Base-by-base conservation (phyloP, 768 basidiomycete genomes). In the Terana coerulea region DNA sequence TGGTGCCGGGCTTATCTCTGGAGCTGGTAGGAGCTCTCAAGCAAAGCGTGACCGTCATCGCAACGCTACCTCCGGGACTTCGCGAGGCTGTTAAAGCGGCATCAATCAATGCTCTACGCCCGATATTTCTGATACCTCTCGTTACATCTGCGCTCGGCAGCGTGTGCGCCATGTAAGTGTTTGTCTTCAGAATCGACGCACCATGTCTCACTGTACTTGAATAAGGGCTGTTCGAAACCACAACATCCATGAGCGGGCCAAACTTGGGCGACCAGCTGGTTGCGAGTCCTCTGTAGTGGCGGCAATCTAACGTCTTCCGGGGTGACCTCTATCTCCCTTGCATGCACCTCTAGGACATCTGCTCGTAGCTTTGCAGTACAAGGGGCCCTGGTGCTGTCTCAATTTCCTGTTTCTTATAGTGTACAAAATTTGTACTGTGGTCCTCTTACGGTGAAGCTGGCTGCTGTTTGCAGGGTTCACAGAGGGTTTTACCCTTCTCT, bases 31-130 rank as follows among this genome's bases (percentile, higher is more conserved):
- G 6, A 12, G 24, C 42, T 6, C 22, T 44, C 28, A 25, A 30
- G 42, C 14, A 44, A 24, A 44, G 42, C 28, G 28, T 44, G 14
- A 44, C 42, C 28, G 42, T 44, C 42, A 44, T 44, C 19, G 24
- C 42, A 5, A 44, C 24, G 7, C 42, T 44, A 6, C 42, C 42
- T 14, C 14, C 19, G 9, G 42, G 24, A 8, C 11, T 44, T 19
- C 42, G 28, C 9, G 42, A 25, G 9, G 14, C 19, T 11, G 42
- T 44, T 5, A 7, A 24, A 6, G 42, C 11, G 22, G 42, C 42
- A 14, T 25, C 42, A 5, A 19, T 26, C 44, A 15, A 11, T 9
- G 42, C 42, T 44, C 11, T 44, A 9, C 7, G 14, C 6, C 9
- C 14, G 9, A 44, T 44, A 7, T 44, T 44, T 26, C 11, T 44